A percentile compares a stretch with the other conserved stretches of the same genome.
These are phyloP conservation scores for Bipolaris victoriae DNA, from an alignment of 2,329 filamentous ascomycete species.

Conservation along the genomic window DNA sequence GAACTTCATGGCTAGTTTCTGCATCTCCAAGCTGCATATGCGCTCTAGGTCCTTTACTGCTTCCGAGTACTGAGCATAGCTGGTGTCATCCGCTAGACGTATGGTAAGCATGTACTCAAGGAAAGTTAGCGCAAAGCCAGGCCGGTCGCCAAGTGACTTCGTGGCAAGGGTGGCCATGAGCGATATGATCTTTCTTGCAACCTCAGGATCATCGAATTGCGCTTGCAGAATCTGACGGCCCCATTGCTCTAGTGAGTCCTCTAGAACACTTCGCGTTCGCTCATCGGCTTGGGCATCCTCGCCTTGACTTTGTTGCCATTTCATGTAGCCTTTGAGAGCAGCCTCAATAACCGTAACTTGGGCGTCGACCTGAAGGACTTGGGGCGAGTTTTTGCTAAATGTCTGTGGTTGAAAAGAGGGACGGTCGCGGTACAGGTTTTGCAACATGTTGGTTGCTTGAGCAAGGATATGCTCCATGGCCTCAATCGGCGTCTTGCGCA, in stretches of 20 bases:
- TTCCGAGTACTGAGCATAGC: conserved; percentile 78
- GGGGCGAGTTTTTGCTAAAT: conserved; percentile 69
- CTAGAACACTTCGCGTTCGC: conserved; percentile 62
- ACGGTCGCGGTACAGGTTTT: conserved; percentile 74
- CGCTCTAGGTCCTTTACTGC: conserved; percentile 87
- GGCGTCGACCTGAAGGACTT: conserved; percentile 82
- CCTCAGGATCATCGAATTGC: conserved; percentile 81
- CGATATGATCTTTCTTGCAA: conserved; percentile 81
- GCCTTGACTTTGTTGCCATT: conserved; percentile 69
- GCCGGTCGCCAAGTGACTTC: conserved; percentile 76
- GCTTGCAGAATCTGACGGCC: conserved; percentile 72
- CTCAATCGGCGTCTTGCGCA: conserved; percentile 79
- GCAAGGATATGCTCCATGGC: conserved; percentile 87
- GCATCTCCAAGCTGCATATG: conserved; percentile 84
- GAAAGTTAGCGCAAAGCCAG: conserved; percentile 83
- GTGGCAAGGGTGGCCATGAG: conserved; percentile 85
- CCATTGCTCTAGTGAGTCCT: conserved; percentile 72
- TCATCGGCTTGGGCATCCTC: conserved; percentile 57
- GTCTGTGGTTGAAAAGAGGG: conserved; percentile 64
- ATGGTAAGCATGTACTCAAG: conserved; percentile 90
- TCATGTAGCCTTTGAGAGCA: conserved; percentile 84
- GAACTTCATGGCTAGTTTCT: conserved; percentile 87
- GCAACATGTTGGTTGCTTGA: conserved; percentile 74
- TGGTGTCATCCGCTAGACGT: conserved; percentile 73
- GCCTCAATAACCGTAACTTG: conserved; percentile 90